These are phyloP conservation scores for Plasmodium gonderi DNA, from an alignment of 169 alveolate species.

Conservation along the genomic window DNA sequence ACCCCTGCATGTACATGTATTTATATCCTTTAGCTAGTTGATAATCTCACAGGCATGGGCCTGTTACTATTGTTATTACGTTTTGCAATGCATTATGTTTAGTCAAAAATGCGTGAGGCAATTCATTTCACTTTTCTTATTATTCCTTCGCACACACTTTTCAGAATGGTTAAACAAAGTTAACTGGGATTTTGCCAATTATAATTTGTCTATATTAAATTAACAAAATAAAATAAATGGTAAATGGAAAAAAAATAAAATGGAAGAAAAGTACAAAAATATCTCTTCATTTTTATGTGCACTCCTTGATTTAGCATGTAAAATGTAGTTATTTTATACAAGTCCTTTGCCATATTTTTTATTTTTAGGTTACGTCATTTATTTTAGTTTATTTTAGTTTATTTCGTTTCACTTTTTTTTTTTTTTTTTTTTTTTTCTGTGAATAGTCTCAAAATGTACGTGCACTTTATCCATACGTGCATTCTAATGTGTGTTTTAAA, in stretches of 20 bases:
- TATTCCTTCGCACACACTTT: background rate
- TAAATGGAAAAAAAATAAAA: background rate
- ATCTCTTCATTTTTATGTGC: background rate
- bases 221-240: background rate
- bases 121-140: background rate
- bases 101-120: background rate
- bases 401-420: background rate
- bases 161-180: conserved; percentile 61
- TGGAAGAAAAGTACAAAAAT: background rate
- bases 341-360: no score
- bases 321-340: no score
- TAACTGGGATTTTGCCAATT: conserved; percentile 74
- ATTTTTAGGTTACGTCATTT: no score
- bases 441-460: background rate
- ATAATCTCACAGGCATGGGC: background rate
- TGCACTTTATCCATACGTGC: background rate
- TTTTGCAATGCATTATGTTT: background rate
- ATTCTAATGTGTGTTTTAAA: background rate
- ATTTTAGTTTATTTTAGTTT: no score
- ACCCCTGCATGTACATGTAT: background rate
- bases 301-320: background rate
- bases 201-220: conserved; percentile 39
- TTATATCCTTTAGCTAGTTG: background rate
- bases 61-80: background rate
- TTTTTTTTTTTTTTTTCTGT: background rate